Base-by-base conservation (phyloP, 1,139 yeast genomes). In the Hansenula lynferdii region DNA sequence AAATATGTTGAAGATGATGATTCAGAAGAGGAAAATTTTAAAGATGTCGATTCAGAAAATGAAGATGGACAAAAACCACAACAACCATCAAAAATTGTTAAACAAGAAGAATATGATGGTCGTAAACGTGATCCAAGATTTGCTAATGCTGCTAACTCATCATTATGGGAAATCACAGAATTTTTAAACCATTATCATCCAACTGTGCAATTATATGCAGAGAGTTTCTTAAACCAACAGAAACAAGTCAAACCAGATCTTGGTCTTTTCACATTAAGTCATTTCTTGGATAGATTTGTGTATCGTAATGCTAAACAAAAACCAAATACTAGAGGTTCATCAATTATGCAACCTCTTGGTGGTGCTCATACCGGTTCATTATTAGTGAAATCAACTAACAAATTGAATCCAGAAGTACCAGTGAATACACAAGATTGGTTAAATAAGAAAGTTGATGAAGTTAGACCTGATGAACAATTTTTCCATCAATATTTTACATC, bases 331-430 rank as follows among this genome's bases (percentile, higher is more conserved):
- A 82, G 85, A 58, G 97, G 97, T 55, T 70, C 84, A 4, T 86
- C 97, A 36, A 90, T 92, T 59, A 94, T 94, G 97, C 98, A 92
- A 69, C 97, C 98, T 36, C 70, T 94, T 47, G 94, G 96, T 35
- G 97, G 97, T 42, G 76, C 82, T 1, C 67, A 68, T 34, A 81
- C 89, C n/a, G 87, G 85, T 8, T 68, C 81, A 1, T 67, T 85
- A 42, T 72, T 89, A 48, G 89, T 89, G 12, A 80, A 73, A 50
- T 77, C 87, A 20, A 76, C 86, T 4, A 77, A 75, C 52, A 64
- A 67, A 20, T 42, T 57, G 24, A 44, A 38, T 17, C 50, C 42
- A 28, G 76, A 70, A 34, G 55, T 74, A 15, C 95, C 97, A 3
- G 94, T 76, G 6, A 90, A 89, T 56, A 74, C 92, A 4, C 79